Conservation (phyloP, 2,329 filamentous ascomycete species). For the Leptosphaerulina australis region DNA sequence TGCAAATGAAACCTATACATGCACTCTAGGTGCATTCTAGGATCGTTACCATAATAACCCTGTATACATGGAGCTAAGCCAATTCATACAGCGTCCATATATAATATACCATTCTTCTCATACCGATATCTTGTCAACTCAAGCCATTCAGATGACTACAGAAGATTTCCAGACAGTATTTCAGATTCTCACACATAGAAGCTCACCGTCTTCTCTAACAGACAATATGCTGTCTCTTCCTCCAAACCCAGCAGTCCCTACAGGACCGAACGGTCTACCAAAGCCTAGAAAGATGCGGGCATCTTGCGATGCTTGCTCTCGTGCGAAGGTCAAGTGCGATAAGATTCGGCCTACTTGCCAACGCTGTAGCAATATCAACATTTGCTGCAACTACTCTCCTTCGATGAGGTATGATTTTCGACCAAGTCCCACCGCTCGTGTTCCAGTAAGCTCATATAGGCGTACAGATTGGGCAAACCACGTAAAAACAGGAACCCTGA, state of each 20-base stretch:
- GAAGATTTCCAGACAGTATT: slow-evolving; percentile 40
- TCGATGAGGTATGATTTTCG: slow-evolving; percentile 44
- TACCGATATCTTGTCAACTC: slow-evolving; percentile 21
- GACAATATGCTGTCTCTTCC: slow-evolving; percentile 32
- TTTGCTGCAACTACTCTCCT: slow-evolving; percentile 50
- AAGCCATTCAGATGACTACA: slow-evolving; percentile 19
- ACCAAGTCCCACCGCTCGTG: neutral
- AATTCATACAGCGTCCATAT: slow-evolving; percentile 34
- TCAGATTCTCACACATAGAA: slow-evolving; percentile 33
- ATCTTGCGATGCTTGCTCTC: slow-evolving; percentile 48
- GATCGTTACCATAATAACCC: slow-evolving; percentile 28
- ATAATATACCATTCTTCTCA: slow-evolving; percentile 36
- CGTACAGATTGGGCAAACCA: slow-evolving; percentile 42
- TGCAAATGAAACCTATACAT: slow-evolving; percentile 33
- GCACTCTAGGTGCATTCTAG: slow-evolving; percentile 29
- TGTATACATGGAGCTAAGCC: slow-evolving; percentile 26
- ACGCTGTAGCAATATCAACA: slow-evolving; percentile 45
- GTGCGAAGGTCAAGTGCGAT: slow-evolving; percentile 49
- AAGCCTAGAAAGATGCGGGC: slow-evolving; percentile 48
- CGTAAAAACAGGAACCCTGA: slow-evolving; percentile 48
- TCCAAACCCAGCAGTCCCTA: slow-evolving; percentile 28
- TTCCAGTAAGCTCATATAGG: slow-evolving; percentile 23
- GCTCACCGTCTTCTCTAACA: slow-evolving; percentile 32
- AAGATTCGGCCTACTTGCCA: slow-evolving; percentile 47
- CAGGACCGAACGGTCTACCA: slow-evolving; percentile 29